A percentile compares a stretch with the other conserved stretches of the same genome.
Conservation (phyloP, 345 rosid genomes). For the Lagerstroemia speciosa region DNA sequence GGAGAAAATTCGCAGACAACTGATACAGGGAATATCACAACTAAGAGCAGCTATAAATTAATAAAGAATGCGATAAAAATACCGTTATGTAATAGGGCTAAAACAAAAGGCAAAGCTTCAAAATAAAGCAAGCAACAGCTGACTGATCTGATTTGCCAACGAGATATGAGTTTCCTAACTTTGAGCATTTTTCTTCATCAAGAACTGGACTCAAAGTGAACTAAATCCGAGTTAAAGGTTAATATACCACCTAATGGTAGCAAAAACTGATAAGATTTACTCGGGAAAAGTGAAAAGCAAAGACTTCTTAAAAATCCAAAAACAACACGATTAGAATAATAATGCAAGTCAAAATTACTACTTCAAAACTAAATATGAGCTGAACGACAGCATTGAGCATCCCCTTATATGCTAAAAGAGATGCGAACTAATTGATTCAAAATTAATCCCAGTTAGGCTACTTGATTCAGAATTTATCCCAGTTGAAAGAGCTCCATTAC, state of each 20-base stretch:
- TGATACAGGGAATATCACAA: too few species aligned
- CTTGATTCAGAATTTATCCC: neutral
- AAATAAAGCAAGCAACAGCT: neutral
- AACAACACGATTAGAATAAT: too few species aligned
- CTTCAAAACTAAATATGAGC: neutral
- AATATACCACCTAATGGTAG: neutral
- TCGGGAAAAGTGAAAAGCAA: neutral
- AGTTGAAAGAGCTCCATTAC: neutral
- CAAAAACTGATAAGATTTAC: neutral
- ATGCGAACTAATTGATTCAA: too few species aligned
- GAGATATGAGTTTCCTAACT: neutral
- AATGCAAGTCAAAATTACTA: too few species aligned
- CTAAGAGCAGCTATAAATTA: too few species aligned
- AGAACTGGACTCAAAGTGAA: neutral
- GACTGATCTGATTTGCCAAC: neutral
- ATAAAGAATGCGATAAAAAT: too few species aligned
- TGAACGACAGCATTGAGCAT: neutral
- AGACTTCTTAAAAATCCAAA: too few species aligned
- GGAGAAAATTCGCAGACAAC: too few species aligned
- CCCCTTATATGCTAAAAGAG: neutral
- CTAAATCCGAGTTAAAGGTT: neutral
- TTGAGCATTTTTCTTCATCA: neutral
- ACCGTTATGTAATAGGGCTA: neutral
- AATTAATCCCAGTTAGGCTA: neutral
- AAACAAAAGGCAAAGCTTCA: neutral